A percentile compares a stretch with the other conserved stretches of the same genome.
Conservation (phyloP, 2,329 filamentous ascomycete genomes). For the Clarireedia homoeocarpa region DNA sequence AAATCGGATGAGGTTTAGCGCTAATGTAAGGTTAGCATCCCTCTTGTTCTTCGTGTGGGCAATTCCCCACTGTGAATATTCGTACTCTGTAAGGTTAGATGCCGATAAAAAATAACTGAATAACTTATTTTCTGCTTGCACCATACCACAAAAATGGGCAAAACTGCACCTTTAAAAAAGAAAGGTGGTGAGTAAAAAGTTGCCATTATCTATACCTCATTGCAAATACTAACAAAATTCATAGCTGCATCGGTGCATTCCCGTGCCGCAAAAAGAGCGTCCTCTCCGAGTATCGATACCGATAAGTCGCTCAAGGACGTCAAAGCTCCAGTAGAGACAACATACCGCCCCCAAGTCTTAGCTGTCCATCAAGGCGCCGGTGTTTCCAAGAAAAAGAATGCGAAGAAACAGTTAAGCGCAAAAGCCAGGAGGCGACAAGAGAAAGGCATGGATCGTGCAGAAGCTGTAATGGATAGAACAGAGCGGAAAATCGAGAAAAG, state of each 20-base stretch:
- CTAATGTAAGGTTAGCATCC: not conserved
- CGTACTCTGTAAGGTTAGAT: not conserved
- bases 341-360: slow-evolving; percentile 55
- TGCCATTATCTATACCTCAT: not conserved
- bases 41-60: not conserved
- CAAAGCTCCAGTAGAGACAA: slow-evolving; percentile 41
- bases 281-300: slow-evolving; percentile 60
- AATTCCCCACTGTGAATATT: not conserved
- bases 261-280: slow-evolving; percentile 65
- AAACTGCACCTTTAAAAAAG: slow-evolving; percentile 29
- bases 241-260: slow-evolving; percentile 56
- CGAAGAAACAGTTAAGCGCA: slow-evolving; percentile 46
- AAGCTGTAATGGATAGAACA: slow-evolving; percentile 52
- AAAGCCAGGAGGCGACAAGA: slow-evolving; percentile 50
- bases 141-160: slow-evolving; percentile 23
- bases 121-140: not conserved
- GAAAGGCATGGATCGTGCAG: slow-evolving; percentile 49
- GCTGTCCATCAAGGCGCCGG: slow-evolving; percentile 60
- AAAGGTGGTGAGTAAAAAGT: slow-evolving; percentile 20
- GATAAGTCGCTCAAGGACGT: slow-evolving; percentile 63
- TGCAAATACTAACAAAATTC: not conserved
- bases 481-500: slow-evolving; percentile 48
- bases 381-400: slow-evolving; percentile 59
- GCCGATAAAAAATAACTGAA: not conserved
- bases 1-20: not conserved